Base-by-base conservation (phyloP, 306 rosid genomes). In the Castanea crenata region DNA sequence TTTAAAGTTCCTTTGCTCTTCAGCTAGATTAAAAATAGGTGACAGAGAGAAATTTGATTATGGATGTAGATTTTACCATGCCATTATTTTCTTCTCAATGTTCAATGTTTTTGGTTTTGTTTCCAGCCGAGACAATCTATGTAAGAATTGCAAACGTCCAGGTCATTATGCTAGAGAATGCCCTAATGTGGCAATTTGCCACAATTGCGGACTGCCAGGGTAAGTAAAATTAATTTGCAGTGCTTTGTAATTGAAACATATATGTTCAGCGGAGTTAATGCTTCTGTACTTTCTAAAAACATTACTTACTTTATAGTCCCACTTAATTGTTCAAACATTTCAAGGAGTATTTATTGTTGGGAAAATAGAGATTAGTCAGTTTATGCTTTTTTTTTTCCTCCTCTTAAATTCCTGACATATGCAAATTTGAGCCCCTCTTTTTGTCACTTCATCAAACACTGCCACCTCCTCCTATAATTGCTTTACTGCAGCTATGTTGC, bases 61-160 rank as follows among this genome's bases (percentile, higher is more conserved):
- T 49, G 54, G 54, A 49, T 13, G 9, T 63, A 2, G 41, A 63
- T 25, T 27, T 63, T 63, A 1, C 31, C 69, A 32, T 27, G 19
- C 58, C 19, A 25, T 68, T 68, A 2, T 55, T 51, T 75, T 78
- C 77, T 78, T 70, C 58, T 69, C 15, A 3, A 15, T 25, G 19
- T 56, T 79, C 61, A 85, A 62, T 69, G 21, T 65, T 19, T 78
- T 35, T 72, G 70, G 19, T 77, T 82, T 69, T 84, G 46, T 73
- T 83, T 55, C 80, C 92, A 91, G 99, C 89, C 97, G 97, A 79
- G 99, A 95, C 90, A 89, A 89, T 87, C 88, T 92, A 78, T 95
- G 99, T 91, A 95, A 95, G 92, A 95, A 95, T 84, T 95, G 99
- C 89, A 95, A 92, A 88, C 91, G 98, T 73, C 99, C 99, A 0